Evolutionary conservation across 208 protist species (phyloP).

Genomic region (Leptomonas pyrrhocoris): DNA sequence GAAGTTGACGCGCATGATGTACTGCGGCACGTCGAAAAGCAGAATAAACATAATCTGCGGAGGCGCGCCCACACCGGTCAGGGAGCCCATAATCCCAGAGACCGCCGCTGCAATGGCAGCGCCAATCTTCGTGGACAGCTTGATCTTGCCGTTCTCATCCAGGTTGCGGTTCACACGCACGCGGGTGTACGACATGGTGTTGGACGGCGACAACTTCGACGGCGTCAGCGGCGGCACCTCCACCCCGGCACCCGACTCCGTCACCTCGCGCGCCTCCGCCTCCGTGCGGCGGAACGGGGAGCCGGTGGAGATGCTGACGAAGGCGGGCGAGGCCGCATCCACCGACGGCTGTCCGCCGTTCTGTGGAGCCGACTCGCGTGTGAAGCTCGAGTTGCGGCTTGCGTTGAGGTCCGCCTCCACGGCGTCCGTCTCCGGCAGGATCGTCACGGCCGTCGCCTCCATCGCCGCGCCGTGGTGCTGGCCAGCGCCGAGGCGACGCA

Average conservation of each 20-base stretch:
- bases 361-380: not conserved
- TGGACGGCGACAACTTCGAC: slow-evolving; percentile 52
- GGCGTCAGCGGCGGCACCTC: slow-evolving; percentile 58
- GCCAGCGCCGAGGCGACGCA: too few species aligned
- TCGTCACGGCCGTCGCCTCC: slow-evolving; percentile 23
- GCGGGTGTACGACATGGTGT: slow-evolving; percentile 66
- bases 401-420: slow-evolving; percentile 14
- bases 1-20: slow-evolving; percentile 69
- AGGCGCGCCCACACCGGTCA: slow-evolving; percentile 58
- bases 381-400: slow-evolving; percentile 12
- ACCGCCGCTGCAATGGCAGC: slow-evolving; percentile 48
- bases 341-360: slow-evolving; percentile 2
- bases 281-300: slow-evolving; percentile 47
- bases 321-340: slow-evolving; percentile 21
- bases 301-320: slow-evolving; percentile 44
- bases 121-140: slow-evolving; percentile 50
- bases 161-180: slow-evolving; percentile 71
- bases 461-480: slow-evolving; percentile 33
- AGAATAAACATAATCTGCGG: slow-evolving; percentile 72
- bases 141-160: slow-evolving; percentile 60
- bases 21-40: slow-evolving; percentile 60
- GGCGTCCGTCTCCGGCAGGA: slow-evolving; percentile 20
- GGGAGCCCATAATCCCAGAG: slow-evolving; percentile 53
- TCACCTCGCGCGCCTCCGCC: slow-evolving; percentile 36
- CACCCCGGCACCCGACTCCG: slow-evolving; percentile 39